phyloP scores from a whole-genome alignment of 495 filamentous ascomycete genomes.

The Annulohypoxylon maeteangense region DNA sequence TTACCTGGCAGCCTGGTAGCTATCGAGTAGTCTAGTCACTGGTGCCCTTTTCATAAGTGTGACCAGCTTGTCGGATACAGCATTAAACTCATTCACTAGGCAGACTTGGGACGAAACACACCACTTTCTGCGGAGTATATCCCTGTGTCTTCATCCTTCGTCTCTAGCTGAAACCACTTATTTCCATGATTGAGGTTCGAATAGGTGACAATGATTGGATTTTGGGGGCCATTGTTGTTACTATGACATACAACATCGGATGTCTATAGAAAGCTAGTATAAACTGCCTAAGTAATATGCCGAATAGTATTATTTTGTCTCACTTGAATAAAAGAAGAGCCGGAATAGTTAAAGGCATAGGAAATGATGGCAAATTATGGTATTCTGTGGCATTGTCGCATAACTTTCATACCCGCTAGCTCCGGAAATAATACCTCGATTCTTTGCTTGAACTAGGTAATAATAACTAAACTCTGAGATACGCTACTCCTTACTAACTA shows the following conservation, averaged over 20 bases:
- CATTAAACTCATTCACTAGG: background rate
- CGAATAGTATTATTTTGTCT: background rate
- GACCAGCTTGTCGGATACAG: constrained; percentile 5
- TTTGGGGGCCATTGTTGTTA: constrained; percentile 21
- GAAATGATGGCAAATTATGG: background rate
- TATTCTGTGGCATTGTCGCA: background rate
- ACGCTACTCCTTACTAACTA: constrained; percentile 6
- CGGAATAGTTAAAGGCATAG: background rate
- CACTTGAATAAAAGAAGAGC: background rate
- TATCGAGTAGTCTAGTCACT: background rate
- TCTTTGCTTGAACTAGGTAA: background rate
- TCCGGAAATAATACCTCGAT: constrained; percentile 17
- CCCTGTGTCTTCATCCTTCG: constrained; percentile 38
- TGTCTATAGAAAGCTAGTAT: background rate
- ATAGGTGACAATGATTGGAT: constrained; percentile 19
- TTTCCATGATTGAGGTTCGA: constrained; percentile 4
- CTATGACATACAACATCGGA: background rate
- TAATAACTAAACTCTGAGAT: background rate
- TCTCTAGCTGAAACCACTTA: constrained; percentile 34
- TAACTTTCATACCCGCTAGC: background rate
- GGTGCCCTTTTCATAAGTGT: background rate
- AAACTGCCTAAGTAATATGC: background rate
- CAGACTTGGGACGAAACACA: constrained; percentile 21
- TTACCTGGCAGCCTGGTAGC: too few species aligned
- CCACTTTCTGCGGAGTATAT: background rate